phyloP scores from a whole-genome alignment of 192 early-diverging fungal species.

The Paraglomus brasilianum region DNA sequence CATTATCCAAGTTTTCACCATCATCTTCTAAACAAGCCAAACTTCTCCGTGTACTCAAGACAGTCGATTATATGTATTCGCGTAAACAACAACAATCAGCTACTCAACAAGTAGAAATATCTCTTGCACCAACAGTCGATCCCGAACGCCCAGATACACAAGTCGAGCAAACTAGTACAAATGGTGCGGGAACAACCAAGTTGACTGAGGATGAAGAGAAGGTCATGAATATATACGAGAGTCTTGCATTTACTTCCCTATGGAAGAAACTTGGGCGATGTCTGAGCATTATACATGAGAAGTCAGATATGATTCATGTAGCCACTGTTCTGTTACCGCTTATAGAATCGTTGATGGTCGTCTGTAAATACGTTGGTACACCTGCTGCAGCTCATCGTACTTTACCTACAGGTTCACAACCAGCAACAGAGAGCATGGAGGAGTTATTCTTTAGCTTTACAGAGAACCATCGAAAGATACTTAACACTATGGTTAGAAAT shows the following conservation, averaged over 20 bases:
- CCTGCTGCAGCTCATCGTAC: constrained; percentile 36
- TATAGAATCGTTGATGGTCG: constrained; percentile 98
- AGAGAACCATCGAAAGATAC: constrained; percentile 91
- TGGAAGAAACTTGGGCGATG: constrained; percentile 80
- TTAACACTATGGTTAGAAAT: constrained; percentile 97
- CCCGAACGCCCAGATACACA: constrained; percentile 39
- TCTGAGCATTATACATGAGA: constrained; percentile 69
- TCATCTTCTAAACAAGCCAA: constrained; percentile 90
- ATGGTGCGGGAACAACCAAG: constrained; percentile 28
- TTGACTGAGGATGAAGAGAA: constrained; percentile 49
- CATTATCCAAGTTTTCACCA: constrained; percentile 77
- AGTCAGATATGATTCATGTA: constrained; percentile 81
- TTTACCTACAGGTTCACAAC: constrained; percentile 15
- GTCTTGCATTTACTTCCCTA: constrained; percentile 57
- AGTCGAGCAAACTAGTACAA: constrained; percentile 40
- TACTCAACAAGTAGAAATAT: constrained; percentile 45
- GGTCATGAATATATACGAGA: constrained; percentile 50
- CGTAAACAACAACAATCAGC: constrained; percentile 44
- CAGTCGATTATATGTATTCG: constrained; percentile 86
- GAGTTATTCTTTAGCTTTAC: constrained; percentile 89
- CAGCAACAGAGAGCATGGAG: constrained; percentile 40
- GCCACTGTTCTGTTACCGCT: constrained; percentile 90
- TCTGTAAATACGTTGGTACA: constrained; percentile 82
- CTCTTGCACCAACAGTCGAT: constrained; percentile 44
- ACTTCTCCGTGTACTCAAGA: constrained; percentile 89